These are phyloP conservation scores for Aspergillus sp. DNA, from an alignment of 2,329 filamentous ascomycete genomes.

Conservation along the genomic window DNA sequence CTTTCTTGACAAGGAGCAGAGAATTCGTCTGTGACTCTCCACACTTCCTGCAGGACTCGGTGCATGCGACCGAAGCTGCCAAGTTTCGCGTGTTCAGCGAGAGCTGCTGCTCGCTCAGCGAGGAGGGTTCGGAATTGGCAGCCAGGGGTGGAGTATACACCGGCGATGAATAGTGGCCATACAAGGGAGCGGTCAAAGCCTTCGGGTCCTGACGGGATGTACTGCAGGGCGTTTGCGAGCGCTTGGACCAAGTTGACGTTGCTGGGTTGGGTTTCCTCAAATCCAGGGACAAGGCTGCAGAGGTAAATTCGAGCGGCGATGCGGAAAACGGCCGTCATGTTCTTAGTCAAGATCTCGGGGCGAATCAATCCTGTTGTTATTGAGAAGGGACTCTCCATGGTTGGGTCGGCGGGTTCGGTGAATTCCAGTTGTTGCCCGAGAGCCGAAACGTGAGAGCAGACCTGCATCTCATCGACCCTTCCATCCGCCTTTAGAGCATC, in stretches of 20 bases:
- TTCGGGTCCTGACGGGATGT: slow-evolving; percentile 74
- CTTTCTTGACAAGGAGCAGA: slow-evolving; percentile 11
- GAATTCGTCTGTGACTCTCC: slow-evolving; percentile 69
- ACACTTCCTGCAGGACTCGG: slow-evolving; percentile 77
- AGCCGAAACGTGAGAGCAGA: slow-evolving; percentile 87
- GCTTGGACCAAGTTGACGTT: slow-evolving; percentile 76
- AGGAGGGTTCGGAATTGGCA: slow-evolving; percentile 79
- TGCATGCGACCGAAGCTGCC: slow-evolving; percentile 85
- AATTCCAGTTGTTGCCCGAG: slow-evolving; percentile 82
- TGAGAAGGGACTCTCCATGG: slow-evolving; percentile 59
- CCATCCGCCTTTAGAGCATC: slow-evolving; percentile 81
- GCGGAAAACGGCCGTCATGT: slow-evolving; percentile 89
- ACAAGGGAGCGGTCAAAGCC: slow-evolving; percentile 89
- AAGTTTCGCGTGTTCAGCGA: slow-evolving; percentile 74
- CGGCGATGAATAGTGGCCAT: slow-evolving; percentile 90
- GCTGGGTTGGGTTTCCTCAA: slow-evolving; percentile 71
- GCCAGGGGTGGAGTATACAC: slow-evolving; percentile 69
- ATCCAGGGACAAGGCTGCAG: slow-evolving; percentile 91
- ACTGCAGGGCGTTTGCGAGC: slow-evolving; percentile 72
- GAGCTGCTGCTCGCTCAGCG: slow-evolving; percentile 67
- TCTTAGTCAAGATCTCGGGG: slow-evolving; percentile 79
- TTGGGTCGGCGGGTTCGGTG: slow-evolving; percentile 67
- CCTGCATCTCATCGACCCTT: slow-evolving; percentile 74
- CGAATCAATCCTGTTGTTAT: slow-evolving; percentile 68
- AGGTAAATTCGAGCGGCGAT: slow-evolving; percentile 92